Evolutionary conservation across 2,329 filamentous ascomycete species (phyloP).

Genomic region (Phaeosphaeria sp.): DNA sequence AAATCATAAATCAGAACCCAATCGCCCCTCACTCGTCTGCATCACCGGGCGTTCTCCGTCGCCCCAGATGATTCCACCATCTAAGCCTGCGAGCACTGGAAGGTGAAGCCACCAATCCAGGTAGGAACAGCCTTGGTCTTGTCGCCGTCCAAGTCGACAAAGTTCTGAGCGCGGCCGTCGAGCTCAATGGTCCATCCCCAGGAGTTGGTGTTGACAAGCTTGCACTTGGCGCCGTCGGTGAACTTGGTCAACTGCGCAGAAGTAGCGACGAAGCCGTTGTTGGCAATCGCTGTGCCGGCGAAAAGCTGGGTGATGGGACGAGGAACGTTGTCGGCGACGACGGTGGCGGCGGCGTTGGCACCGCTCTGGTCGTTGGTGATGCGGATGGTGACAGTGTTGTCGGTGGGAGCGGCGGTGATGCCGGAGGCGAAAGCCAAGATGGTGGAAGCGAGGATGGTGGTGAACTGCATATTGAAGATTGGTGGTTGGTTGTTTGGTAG

Average conservation of each 20-base stretch:
- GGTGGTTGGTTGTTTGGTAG: background rate
- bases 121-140: constrained; percentile 12
- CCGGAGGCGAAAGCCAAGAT: constrained; percentile 13
- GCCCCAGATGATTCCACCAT: background rate
- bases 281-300: constrained; percentile 12
- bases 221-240: constrained; percentile 17
- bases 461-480: constrained; percentile 20
- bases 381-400: constrained; percentile 12
- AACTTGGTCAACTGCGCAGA: constrained; percentile 18
- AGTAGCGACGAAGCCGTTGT: constrained; percentile 12
- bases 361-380: constrained; percentile 17
- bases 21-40: background rate
- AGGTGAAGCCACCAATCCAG: constrained; percentile 20
- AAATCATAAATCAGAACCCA: background rate
- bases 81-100: constrained; percentile 15
- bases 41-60: background rate
- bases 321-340: constrained; percentile 8
- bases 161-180: constrained; percentile 20
- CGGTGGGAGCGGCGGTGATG: constrained; percentile 6
- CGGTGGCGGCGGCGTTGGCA: constrained; percentile 9
- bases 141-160: constrained; percentile 18
- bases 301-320: constrained; percentile 11
- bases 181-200: constrained; percentile 10
- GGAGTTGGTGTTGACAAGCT: constrained; percentile 7
- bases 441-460: constrained; percentile 13